Evolutionary conservation across 1,139 yeast genomes (phyloP).

Genomic region (Blastobotrys petasosporus): DNA sequence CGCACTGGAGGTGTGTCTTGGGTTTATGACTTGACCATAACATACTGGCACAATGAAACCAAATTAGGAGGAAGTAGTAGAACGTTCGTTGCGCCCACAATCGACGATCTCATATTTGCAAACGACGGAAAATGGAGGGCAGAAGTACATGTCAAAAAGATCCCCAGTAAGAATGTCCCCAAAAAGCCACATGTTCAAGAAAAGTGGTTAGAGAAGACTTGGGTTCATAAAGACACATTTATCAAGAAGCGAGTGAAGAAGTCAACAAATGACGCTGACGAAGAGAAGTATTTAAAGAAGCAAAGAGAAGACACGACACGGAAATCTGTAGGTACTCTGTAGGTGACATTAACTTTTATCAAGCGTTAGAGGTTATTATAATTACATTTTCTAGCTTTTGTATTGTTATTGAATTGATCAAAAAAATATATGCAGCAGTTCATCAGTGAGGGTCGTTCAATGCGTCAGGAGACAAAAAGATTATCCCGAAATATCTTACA

Average conservation of each 20-base stretch:
- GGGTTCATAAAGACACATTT: constrained; percentile 24
- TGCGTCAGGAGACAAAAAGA: no score
- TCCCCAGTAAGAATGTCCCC: constrained; percentile 47
- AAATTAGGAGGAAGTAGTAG: background rate
- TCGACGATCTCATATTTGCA: constrained; percentile 21
- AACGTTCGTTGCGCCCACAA: constrained; percentile 17
- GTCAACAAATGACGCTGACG: background rate
- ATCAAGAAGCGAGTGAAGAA: constrained; percentile 9
- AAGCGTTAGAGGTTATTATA: no score
- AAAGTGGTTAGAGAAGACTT: constrained; percentile 27
- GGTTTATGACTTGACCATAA: constrained; percentile 49
- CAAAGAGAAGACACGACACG: background rate
- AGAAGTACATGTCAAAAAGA: constrained; percentile 45
- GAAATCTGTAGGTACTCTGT: no score
- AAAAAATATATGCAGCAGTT: background rate
- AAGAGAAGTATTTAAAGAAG: background rate
- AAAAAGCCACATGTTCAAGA: constrained; percentile 30
- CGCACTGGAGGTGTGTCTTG: constrained; percentile 21
- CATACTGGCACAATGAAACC: constrained; percentile 32
- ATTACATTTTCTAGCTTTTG: no score
- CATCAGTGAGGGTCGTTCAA: background rate
- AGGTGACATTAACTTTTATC: no score
- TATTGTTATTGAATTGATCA: no score
- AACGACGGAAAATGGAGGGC: constrained; percentile 34
- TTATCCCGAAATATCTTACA: constrained; percentile 8